Conservation (phyloP, 805 yeast genomes). For the Kodamaea jinghongensis region DNA sequence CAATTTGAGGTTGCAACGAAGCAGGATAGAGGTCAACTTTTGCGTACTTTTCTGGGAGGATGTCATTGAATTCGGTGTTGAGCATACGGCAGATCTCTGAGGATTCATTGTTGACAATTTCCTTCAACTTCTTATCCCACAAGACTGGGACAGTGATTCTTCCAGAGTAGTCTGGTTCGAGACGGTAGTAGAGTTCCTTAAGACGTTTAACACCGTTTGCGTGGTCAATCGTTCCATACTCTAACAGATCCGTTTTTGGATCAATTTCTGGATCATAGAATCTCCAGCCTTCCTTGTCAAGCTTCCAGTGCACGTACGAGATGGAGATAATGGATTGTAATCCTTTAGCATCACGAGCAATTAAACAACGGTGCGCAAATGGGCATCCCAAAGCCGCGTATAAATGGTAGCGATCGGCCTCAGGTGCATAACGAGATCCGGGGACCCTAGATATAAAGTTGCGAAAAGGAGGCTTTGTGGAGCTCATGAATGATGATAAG, state of each 20-base stretch:
- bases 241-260: slow-evolving; percentile 37
- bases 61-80: slow-evolving; percentile 65
- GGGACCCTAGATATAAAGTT: slow-evolving; percentile 1
- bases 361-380: slow-evolving; percentile 89
- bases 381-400: slow-evolving; percentile 91
- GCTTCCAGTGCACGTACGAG: slow-evolving; percentile 86
- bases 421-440: slow-evolving; percentile 60
- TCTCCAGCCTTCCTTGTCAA: slow-evolving; percentile 89
- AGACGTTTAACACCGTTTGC: slow-evolving; percentile 58
- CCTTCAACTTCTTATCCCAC: slow-evolving; percentile 80
- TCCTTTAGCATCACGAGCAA: slow-evolving; percentile 73
- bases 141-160: slow-evolving; percentile 90
- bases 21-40: slow-evolving; percentile 63
- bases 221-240: slow-evolving; percentile 37
- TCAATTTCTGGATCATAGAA: slow-evolving; percentile 47
- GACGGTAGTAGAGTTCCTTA: slow-evolving; percentile 70
- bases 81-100: slow-evolving; percentile 85
- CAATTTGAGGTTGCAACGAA: slow-evolving; percentile 53
- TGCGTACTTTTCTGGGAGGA: slow-evolving; percentile 48
- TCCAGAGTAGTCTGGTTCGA: slow-evolving; percentile 72
- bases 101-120: slow-evolving; percentile 90
- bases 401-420: slow-evolving; percentile 76
- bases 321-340: slow-evolving; percentile 53
- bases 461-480: slow-evolving; percentile 1
- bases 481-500: too few species aligned